Evolutionary conservation across 768 basidiomycete species (phyloP).

Genomic region (Leccinum fibrillosum): DNA sequence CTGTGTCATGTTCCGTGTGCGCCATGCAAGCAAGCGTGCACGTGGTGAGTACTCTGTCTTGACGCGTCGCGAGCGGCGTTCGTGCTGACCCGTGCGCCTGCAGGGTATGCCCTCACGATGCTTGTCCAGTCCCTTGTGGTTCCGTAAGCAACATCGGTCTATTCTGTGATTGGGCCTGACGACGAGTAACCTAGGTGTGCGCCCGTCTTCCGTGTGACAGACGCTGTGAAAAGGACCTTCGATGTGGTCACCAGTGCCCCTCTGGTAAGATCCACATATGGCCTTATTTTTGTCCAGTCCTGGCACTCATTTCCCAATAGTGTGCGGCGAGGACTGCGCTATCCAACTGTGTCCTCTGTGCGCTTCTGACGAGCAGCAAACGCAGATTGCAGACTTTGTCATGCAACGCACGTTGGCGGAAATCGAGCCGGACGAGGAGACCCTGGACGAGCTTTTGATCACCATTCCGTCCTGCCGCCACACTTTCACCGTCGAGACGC

Average conservation of each 20-base stretch:
- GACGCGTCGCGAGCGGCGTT: neutral
- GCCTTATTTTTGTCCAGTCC: neutral
- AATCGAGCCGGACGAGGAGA: constrained; percentile 36
- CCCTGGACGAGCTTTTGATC: constrained; percentile 52
- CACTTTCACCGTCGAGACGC: constrained; percentile 66
- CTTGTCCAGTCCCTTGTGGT: constrained; percentile 63
- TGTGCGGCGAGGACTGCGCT: constrained; percentile 64
- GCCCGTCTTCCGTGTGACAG: constrained; percentile 60
- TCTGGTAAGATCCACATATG: constrained; percentile 43
- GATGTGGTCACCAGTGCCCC: constrained; percentile 64
- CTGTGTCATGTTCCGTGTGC: constrained; percentile 54
- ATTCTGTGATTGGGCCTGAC: neutral
- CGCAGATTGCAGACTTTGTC: constrained; percentile 56
- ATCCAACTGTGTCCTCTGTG: too few relatives aligned
- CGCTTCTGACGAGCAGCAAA: too few relatives aligned
- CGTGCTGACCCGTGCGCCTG: neutral
- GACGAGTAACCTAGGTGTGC: constrained; percentile 45
- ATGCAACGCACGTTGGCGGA: constrained; percentile 50
- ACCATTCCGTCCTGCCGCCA: constrained; percentile 62
- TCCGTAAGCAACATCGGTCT: constrained; percentile 44
- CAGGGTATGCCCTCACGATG: constrained; percentile 53
- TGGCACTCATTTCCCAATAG: constrained; percentile 30
- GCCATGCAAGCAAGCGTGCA: constrained; percentile 61
- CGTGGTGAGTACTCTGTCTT: constrained; percentile 37
- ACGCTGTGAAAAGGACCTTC: constrained; percentile 45